phyloP scores from a whole-genome alignment of 108 stramenopile species.

The Halocafeteria seosinensis region DNA sequence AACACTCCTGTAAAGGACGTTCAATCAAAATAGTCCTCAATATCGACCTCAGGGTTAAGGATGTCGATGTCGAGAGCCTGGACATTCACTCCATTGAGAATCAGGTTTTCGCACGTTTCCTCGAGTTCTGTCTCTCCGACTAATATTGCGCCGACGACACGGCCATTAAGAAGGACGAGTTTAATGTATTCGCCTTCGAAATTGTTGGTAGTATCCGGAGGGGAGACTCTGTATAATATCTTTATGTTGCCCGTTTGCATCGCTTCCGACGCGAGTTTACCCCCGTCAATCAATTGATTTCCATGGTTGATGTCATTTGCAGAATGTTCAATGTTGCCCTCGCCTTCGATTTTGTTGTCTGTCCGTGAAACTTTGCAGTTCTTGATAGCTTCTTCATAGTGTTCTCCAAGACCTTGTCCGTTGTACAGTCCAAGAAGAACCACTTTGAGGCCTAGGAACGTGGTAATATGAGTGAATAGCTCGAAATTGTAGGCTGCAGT shows the following conservation, averaged over 20 bases:
- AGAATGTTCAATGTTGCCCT: too few species aligned
- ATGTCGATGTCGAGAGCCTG: constrained; percentile 12
- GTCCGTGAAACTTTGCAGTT: background rate
- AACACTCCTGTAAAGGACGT: too few species aligned
- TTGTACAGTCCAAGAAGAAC: constrained; percentile 18
- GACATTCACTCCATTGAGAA: constrained; percentile 20
- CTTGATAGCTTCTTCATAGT: background rate
- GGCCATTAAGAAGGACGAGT: constrained; percentile 15
- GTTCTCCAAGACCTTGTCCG: constrained; percentile 11
- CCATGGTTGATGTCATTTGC: too few species aligned
- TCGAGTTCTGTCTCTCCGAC: constrained; percentile 31
- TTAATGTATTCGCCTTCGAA: constrained; percentile 10
- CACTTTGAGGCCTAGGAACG: constrained; percentile 26
- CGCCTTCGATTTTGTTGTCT: background rate
- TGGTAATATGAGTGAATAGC: constrained; percentile 29
- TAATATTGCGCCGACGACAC: constrained; percentile 27
- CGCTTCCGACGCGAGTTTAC: background rate
- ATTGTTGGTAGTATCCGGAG: too few species aligned
- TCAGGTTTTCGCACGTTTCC: constrained; percentile 35
- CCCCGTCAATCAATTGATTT: background rate
- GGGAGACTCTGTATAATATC: constrained; percentile 1
- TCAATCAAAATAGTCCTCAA: constrained; percentile 34
- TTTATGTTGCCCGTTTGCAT: background rate
- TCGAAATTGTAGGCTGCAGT: constrained; percentile 15
- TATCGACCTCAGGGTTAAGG: constrained; percentile 20